Percentiles rank a stretch among this genome's conserved stretches.
Conservation (phyloP, 352 stramenopile genomes). For the Globisporangium solare region DNA sequence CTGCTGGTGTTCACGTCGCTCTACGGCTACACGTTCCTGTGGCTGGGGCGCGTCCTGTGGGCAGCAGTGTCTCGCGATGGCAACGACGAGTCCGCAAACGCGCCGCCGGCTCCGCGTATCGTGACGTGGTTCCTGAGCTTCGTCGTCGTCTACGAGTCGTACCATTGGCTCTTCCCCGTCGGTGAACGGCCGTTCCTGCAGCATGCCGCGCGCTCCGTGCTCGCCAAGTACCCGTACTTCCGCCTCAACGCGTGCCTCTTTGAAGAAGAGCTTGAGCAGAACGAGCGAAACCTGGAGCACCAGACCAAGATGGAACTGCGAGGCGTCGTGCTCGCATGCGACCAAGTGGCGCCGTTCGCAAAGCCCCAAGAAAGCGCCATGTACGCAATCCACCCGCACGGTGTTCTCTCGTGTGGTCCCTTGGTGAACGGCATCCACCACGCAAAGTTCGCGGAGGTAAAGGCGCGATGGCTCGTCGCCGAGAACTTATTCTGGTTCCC, state of each 20-base stretch:
- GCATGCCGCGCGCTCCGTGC: conserved; percentile 13
- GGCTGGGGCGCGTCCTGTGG: conserved; percentile 14
- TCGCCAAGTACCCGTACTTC: conserved; percentile 35
- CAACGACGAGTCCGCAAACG: too few species aligned
- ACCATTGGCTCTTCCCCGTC: conserved; percentile 23
- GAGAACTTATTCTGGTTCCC: conserved; percentile 63
- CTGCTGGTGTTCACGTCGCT: conserved; percentile 17
- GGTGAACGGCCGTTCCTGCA: conserved; percentile 28
- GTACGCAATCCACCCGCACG: conserved; percentile 57
- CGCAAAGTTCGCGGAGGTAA: conserved; percentile 33
- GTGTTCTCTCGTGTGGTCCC: conserved; percentile 44
- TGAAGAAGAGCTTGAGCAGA: conserved; percentile 19
- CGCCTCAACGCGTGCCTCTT: conserved; percentile 29
- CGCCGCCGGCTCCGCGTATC: too few species aligned
- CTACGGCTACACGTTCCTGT: conserved; percentile 20
- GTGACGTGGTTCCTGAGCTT: conserved; percentile 18
- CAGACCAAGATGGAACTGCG: not conserved
- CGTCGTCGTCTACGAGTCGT: conserved; percentile 44
- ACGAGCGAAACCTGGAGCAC: not conserved
- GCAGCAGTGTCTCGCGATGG: too few species aligned
- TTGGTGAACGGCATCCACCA: conserved; percentile 45
- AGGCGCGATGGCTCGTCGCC: conserved; percentile 50
- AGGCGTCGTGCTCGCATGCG: conserved; percentile 6
- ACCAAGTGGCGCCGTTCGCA: conserved; percentile 25
- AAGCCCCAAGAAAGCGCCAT: conserved; percentile 37